Evolutionary conservation across 345 rosid genomes (phyloP).

Genomic region (Schrenkiella parvula): DNA sequence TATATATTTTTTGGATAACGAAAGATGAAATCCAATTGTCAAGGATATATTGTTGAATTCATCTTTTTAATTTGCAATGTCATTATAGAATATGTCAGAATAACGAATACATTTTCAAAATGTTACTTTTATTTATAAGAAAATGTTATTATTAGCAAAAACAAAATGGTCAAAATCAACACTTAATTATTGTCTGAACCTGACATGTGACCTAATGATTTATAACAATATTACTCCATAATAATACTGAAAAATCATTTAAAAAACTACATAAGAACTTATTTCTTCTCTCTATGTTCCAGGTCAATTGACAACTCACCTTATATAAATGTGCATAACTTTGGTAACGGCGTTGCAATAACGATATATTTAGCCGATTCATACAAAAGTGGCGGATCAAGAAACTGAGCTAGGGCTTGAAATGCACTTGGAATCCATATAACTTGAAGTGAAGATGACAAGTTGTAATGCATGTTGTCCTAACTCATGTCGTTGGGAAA

Average conservation of each 20-base stretch:
- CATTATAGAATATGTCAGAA: neutral
- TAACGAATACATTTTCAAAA: neutral
- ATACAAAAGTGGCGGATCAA: too few relatives aligned
- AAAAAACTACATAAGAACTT: too few relatives aligned
- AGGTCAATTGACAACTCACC: too few relatives aligned
- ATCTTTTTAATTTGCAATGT: neutral
- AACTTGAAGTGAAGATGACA: neutral
- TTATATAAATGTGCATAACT: too few relatives aligned
- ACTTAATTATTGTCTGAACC: neutral
- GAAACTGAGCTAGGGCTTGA: neutral
- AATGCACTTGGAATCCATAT: neutral
- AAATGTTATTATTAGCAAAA: neutral
- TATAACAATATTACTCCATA: neutral
- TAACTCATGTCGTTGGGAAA: neutral
- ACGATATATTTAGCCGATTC: too few relatives aligned
- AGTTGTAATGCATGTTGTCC: neutral
- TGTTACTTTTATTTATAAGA: neutral
- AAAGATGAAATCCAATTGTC: neutral
- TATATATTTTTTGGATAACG: constrained; percentile 3
- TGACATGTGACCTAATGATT: neutral
- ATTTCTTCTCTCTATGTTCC: too few relatives aligned
- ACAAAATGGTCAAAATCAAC: neutral
- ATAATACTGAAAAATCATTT: too few relatives aligned
- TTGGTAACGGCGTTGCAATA: too few relatives aligned
- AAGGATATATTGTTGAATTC: neutral